Base-by-base conservation (phyloP, 2,329 filamentous ascomycete species). In the Fusarium pseudoanthophilum region DNA sequence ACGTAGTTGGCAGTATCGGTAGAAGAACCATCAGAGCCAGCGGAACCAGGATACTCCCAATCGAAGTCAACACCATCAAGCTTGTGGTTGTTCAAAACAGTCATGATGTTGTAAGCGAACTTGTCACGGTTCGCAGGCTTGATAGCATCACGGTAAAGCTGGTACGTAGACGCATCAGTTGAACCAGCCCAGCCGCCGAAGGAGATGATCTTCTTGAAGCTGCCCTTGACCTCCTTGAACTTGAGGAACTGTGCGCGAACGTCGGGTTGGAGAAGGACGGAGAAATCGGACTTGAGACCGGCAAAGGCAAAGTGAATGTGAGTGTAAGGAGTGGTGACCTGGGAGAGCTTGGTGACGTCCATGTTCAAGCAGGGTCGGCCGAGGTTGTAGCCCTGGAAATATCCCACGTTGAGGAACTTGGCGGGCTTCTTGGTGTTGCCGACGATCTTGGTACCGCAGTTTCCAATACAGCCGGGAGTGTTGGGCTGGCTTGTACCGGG, bases 1-100 rank as follows among this genome's bases (percentile, higher is more conserved):
- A 81, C 81, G 43, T 82, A 82, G 60, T 80, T 77, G 24, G 65
- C n/a, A 2, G 77, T 78, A 18, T 82, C 80, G 0, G 82, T 84
- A 9, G 59, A 75, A 0, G 80, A 77, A 4, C 78, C 75, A 0
- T 57, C 52, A 14, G 64, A 58, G 15, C 59, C 52, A 82, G 26
- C 75, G 37, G 79, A 80, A 1, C 78, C 80, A 2, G 82, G 82
- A 60, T 86, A 86, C 61, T 86, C 85, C 86, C 85, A 88, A 71
- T 86, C 84, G 46, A 86, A 75, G 49, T 86, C 84, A 15, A 86
- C 75, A 1, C 85, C 85, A 52, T 86, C 84, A 0, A 87, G 71
- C 7, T 76, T 73, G 30, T 85, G 45, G 37, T 85, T 46, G 26
- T 81, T 73, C 55, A 87, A 20, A 71, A 88, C 83, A 26, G 82